Evolutionary conservation across 78 protist species (phyloP).

Genomic region (Dictyostelium citrinum): DNA sequence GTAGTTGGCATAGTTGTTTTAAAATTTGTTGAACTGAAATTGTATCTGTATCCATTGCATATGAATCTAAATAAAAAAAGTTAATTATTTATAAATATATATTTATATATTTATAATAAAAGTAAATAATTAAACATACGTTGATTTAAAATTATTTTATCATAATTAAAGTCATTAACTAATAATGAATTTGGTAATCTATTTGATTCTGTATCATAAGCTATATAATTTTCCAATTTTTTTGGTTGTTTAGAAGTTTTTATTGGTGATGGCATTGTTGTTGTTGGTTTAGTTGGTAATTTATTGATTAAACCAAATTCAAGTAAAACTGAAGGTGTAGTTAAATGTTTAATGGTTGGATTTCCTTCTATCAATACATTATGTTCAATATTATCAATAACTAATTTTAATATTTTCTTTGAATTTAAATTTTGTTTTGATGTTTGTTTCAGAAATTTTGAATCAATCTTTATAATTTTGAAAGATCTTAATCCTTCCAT

Average conservation of each 20-base stretch:
- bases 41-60: neutral
- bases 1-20: neutral
- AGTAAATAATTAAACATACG: neutral
- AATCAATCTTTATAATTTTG: neutral
- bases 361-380: neutral
- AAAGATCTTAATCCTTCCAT: no score
- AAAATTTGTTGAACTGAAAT: neutral
- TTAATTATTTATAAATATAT: no score
- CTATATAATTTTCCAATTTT: neutral
- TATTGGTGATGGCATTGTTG: neutral
- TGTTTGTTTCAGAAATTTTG: no score
- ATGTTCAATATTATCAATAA: neutral
- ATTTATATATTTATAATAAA: no score
- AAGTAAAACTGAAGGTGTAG: neutral
- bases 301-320: neutral
- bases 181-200: neutral
- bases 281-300: neutral
- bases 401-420: neutral
- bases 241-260: neutral
- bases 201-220: neutral
- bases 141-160: neutral
- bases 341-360: neutral
- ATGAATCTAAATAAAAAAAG: neutral
- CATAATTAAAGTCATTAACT: neutral
- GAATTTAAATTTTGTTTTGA: neutral